phyloP scores from a whole-genome alignment of 78 protist genomes.

The Isochrysis galbana region DNA sequence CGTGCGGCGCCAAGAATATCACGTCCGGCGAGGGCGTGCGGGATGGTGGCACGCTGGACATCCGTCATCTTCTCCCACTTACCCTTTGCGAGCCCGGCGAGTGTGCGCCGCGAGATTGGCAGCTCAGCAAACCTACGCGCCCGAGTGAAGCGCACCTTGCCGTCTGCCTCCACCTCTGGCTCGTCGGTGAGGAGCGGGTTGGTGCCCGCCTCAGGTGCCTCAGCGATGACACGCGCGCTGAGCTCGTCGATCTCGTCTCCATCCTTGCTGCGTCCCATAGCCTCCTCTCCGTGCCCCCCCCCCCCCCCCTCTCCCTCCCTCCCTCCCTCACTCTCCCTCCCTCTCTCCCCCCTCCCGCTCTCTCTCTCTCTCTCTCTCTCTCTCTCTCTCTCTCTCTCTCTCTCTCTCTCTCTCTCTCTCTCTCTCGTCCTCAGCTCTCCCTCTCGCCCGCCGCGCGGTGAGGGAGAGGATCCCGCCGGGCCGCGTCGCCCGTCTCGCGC shows the following conservation, averaged over 20 bases:
- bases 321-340: too few relatives aligned
- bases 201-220: slow-evolving; percentile 9
- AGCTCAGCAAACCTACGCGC: slow-evolving; percentile 23
- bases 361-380: too few relatives aligned
- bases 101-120: slow-evolving; percentile 46
- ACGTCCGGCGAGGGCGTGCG: slow-evolving; percentile 82
- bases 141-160: neutral
- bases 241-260: neutral
- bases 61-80: slow-evolving; percentile 73
- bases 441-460: too few relatives aligned
- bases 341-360: too few relatives aligned
- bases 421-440: too few relatives aligned
- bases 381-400: too few relatives aligned
- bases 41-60: slow-evolving; percentile 81
- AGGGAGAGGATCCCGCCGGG: too few relatives aligned
- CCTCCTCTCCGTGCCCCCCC: too few relatives aligned
- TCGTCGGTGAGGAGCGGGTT: neutral
- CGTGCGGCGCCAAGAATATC: slow-evolving; percentile 94
- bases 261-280: neutral
- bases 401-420: too few relatives aligned
- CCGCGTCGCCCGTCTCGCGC: too few relatives aligned
- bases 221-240: neutral
- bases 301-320: too few relatives aligned
- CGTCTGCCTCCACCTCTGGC: neutral
- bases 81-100: slow-evolving; percentile 54